These are phyloP conservation scores for Pinguiococcus pyrenoidosus DNA, from an alignment of 108 stramenopile genomes.

Conservation along the genomic window DNA sequence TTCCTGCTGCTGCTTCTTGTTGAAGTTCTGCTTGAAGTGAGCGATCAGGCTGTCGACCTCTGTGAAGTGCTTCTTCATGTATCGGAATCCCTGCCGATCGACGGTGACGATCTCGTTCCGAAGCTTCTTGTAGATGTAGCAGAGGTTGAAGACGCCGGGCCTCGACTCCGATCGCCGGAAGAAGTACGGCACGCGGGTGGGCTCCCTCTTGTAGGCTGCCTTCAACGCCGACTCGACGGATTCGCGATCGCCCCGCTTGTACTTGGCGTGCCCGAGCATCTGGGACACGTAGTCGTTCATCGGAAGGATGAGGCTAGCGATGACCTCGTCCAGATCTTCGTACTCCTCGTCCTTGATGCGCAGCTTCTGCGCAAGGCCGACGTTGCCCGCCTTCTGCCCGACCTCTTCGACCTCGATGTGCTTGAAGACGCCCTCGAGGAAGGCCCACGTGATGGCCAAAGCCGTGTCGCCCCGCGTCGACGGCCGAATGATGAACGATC, in stretches of 20 bases:
- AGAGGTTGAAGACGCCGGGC: too few relatives aligned
- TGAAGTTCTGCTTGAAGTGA: too few relatives aligned
- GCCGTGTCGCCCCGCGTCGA: constrained; percentile 16
- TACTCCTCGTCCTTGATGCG: constrained; percentile 18
- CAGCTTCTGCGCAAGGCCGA: constrained; percentile 11
- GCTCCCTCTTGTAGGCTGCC: not conserved
- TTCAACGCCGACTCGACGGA: not conserved
- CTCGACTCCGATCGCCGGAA: too few relatives aligned
- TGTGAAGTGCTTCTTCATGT: too few relatives aligned
- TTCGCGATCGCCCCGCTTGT: not conserved
- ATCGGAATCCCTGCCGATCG: too few relatives aligned
- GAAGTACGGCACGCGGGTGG: constrained; percentile 6
- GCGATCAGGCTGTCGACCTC: too few relatives aligned
- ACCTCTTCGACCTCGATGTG: constrained; percentile 19
- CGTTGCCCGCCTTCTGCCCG: constrained; percentile 8
- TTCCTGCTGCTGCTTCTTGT: too few relatives aligned
- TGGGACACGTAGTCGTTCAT: constrained; percentile 15
- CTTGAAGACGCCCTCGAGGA: constrained; percentile 21
- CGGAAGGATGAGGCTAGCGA: constrained; percentile 13
- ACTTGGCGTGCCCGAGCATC: constrained; percentile 1
- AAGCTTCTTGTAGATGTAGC: too few relatives aligned
- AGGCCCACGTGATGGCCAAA: constrained; percentile 22
- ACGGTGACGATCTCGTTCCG: too few relatives aligned
- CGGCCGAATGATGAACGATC: constrained; percentile 22
- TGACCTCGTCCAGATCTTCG: constrained; percentile 19